Percentiles rank a stretch among this genome's conserved stretches.
phyloP scores from a whole-genome alignment of 2,329 filamentous ascomycete genomes.

The Verticillium isaacii region DNA sequence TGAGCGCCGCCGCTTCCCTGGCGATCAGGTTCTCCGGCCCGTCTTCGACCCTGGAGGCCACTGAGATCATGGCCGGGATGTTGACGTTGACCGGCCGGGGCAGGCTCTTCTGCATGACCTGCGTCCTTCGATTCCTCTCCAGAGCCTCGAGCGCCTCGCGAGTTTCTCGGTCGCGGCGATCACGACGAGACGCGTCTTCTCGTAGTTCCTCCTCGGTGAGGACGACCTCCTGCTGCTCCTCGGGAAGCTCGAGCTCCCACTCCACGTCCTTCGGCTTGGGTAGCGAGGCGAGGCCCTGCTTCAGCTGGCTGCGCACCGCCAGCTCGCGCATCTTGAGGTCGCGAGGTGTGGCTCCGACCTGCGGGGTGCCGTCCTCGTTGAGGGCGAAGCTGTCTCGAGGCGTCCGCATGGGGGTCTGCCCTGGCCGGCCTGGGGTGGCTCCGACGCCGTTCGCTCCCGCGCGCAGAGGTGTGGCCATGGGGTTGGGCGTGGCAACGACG shows the following conservation, averaged over 20 bases:
- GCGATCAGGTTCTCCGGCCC: slow-evolving; percentile 67
- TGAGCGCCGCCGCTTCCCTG: slow-evolving; percentile 70
- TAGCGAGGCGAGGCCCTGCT: slow-evolving; percentile 70
- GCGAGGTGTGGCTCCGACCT: slow-evolving; percentile 69
- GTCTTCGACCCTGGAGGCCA: slow-evolving; percentile 56
- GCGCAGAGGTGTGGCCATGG: slow-evolving; percentile 83
- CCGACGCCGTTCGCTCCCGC: slow-evolving; percentile 57
- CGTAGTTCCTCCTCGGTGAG: slow-evolving; percentile 44
- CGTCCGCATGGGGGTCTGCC: slow-evolving; percentile 81
- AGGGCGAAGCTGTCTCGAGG: slow-evolving; percentile 83
- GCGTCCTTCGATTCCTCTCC: slow-evolving; percentile 79
- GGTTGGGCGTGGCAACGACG: slow-evolving; percentile 85
- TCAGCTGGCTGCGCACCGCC: slow-evolving; percentile 63
- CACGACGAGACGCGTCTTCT: slow-evolving; percentile 65
- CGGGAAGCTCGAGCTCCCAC: slow-evolving; percentile 89
- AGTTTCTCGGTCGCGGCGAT: slow-evolving; percentile 70
- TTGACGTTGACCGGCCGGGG: slow-evolving; percentile 75
- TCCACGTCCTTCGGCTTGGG: slow-evolving; percentile 91
- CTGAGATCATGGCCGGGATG: slow-evolving; percentile 56
- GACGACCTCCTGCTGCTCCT: slow-evolving; percentile 64
- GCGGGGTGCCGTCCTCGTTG: slow-evolving; percentile 66
- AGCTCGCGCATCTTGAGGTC: slow-evolving; percentile 70
- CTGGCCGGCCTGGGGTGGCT: slow-evolving; percentile 64
- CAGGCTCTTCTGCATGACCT: slow-evolving; percentile 82
- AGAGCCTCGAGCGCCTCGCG: slow-evolving; percentile 68